Percentiles rank a stretch among this genome's conserved stretches.
Conservation (phyloP, 768 basidiomycete genomes). For the Bullera alba region DNA sequence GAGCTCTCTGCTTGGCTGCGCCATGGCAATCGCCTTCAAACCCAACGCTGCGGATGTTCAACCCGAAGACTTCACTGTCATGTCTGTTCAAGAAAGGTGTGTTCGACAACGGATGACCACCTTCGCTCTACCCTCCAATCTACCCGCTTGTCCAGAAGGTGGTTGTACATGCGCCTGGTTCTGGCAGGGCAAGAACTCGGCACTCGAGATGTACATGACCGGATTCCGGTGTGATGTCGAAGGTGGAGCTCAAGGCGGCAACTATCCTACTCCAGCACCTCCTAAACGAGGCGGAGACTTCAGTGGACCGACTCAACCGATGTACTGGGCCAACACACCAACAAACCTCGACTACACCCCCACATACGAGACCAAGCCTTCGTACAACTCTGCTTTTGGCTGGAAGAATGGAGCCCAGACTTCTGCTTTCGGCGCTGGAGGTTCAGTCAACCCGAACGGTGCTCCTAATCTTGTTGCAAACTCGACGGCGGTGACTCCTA, state of each 20-base stretch:
- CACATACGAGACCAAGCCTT: conserved; percentile 4
- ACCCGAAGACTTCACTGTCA: conserved; percentile 36
- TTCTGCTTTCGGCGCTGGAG: conserved; percentile 2
- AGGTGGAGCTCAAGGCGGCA: conserved; percentile 4
- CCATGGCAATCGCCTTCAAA: conserved; percentile 30
- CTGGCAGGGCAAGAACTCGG: conserved; percentile 23
- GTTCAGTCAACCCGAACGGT: conserved; percentile 29
- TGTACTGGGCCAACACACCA: conserved; percentile 7
- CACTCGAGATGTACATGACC: conserved; percentile 25
- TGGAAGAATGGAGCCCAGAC: conserved; percentile 8
- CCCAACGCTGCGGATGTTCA: conserved; percentile 12
- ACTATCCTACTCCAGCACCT: not conserved
- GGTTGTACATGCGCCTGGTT: conserved; percentile 41
- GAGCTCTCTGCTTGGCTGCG: conserved; percentile 25
- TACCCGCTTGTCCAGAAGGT: conserved; percentile 38
- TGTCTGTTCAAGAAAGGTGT: conserved; percentile 35
- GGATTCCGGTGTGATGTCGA: conserved; percentile 20
- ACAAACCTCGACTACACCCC: conserved; percentile 5
- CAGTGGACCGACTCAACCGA: conserved; percentile 9
- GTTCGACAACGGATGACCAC: conserved; percentile 20
- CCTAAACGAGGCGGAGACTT: not conserved
- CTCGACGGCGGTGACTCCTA: too few species aligned
- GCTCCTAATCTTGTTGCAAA: conserved; percentile 25
- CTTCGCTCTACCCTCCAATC: conserved; percentile 33
- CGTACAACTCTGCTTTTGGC: conserved; percentile 5